Evolutionary conservation across 2,329 filamentous ascomycete genomes (phyloP).

Genomic region (Aspergillus pseudonomiae): DNA sequence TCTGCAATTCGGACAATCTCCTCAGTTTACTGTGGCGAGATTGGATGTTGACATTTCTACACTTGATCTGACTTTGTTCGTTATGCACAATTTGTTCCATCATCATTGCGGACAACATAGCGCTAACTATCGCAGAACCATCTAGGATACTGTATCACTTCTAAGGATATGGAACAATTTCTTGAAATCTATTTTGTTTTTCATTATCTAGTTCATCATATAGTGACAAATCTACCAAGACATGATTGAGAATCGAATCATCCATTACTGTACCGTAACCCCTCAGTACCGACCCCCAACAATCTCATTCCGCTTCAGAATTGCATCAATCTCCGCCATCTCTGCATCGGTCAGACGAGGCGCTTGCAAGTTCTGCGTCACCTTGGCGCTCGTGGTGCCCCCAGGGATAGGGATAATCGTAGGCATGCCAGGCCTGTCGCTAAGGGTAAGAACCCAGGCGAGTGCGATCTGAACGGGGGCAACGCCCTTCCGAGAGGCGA

Average conservation of each 20-base stretch:
- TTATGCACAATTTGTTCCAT: conserved; percentile 8
- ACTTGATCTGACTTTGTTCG: conserved; percentile 47
- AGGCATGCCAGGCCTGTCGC: conserved; percentile 47
- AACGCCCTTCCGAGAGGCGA: conserved; percentile 50
- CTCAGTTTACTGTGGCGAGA: conserved; percentile 37
- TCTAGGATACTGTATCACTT: neutral
- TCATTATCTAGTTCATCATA: neutral
- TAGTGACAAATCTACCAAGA: neutral
- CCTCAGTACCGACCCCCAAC: conserved; percentile 32
- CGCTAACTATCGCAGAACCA: conserved; percentile 20
- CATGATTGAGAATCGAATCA: neutral
- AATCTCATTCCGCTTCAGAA: conserved; percentile 52
- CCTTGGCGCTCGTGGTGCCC: conserved; percentile 39
- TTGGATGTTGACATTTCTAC: conserved; percentile 51
- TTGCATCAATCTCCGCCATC: conserved; percentile 54
- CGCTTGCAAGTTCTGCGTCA: conserved; percentile 37
- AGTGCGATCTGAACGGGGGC: conserved; percentile 53
- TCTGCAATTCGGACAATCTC: conserved; percentile 52
- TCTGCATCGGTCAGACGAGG: conserved; percentile 37
- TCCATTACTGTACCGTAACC: neutral
- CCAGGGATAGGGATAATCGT: conserved; percentile 43
- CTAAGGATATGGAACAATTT: neutral
- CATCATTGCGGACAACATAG: conserved; percentile 6
- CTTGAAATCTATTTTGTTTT: no score
- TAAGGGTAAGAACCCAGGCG: conserved; percentile 52